These are phyloP conservation scores for Aspergillaceae sp. DNA, from an alignment of 2,329 filamentous ascomycete genomes.

Conservation along the genomic window DNA sequence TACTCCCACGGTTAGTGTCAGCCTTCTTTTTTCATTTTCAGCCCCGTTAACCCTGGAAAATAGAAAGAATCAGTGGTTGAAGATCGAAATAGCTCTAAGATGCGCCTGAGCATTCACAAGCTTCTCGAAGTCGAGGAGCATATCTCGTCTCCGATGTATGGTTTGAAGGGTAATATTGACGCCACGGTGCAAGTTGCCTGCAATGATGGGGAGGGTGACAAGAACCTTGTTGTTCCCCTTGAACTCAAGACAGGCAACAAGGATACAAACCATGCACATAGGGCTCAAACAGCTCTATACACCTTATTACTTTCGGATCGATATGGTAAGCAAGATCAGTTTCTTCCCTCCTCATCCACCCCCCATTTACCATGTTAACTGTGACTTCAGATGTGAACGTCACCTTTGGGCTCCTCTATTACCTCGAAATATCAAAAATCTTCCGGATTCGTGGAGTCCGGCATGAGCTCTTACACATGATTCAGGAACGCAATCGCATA, in stretches of 20 bases:
- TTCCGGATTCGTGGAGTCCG: conserved; percentile 76
- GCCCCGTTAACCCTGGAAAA: conserved; percentile 17
- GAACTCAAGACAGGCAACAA: conserved; percentile 91
- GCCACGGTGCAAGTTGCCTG: conserved; percentile 87
- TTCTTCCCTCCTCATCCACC: too few species aligned
- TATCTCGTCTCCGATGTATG: conserved; percentile 96
- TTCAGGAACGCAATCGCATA: conserved; percentile 87
- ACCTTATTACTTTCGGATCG: conserved; percentile 86
- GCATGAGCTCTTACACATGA: conserved; percentile 88
- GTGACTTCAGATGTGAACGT: conserved; percentile 64
- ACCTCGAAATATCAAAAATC: conserved; percentile 83
- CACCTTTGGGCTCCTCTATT: conserved; percentile 84
- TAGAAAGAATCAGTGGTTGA: conserved; percentile 64
- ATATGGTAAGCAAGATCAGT: conserved; percentile 49
- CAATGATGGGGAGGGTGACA: conserved; percentile 56
- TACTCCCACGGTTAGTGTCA: conserved; percentile 52
- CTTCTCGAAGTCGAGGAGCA: conserved; percentile 95
- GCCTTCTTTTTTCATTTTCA: not conserved
- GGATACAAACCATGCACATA: conserved; percentile 68
- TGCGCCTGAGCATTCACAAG: conserved; percentile 81
- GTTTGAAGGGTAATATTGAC: conserved; percentile 94
- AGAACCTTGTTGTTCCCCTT: conserved; percentile 76
- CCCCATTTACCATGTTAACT: too few species aligned
- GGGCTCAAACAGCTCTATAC: conserved; percentile 90
- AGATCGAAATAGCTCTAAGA: conserved; percentile 66